These are phyloP conservation scores for Phlebiopsis flavidoalba DNA, from an alignment of 768 basidiomycete genomes.

Conservation along the genomic window DNA sequence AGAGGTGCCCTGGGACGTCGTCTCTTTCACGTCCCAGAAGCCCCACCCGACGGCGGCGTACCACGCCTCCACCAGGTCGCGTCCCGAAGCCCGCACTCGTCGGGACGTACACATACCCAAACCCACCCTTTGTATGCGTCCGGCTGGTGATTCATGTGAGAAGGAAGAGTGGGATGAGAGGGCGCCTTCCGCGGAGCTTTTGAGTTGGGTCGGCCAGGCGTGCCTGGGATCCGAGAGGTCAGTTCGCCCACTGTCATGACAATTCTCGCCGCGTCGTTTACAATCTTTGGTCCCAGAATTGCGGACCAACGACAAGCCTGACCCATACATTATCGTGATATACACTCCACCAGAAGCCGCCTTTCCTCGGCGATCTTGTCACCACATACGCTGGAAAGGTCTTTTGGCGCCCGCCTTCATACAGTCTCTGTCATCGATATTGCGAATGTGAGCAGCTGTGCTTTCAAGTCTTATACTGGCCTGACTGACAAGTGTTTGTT, in stretches of 20 bases:
- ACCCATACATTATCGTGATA: constrained; percentile 64
- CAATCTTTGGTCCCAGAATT: constrained; percentile 36
- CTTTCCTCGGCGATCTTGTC: constrained; percentile 38
- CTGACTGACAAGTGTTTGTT: background rate
- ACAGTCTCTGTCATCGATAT: constrained; percentile 42
- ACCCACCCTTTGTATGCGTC: constrained; percentile 25
- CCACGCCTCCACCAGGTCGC: constrained; percentile 15
- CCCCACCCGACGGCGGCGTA: constrained; percentile 7
- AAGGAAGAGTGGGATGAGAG: constrained; percentile 47
- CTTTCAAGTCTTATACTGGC: background rate
- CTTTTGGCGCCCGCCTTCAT: constrained; percentile 50
- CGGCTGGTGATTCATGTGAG: constrained; percentile 30
- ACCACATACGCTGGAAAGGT: constrained; percentile 60
- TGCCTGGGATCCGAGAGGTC: constrained; percentile 63
- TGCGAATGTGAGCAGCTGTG: constrained; percentile 32
- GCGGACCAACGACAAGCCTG: constrained; percentile 54
- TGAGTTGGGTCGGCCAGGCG: constrained; percentile 76
- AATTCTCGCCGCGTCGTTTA: background rate
- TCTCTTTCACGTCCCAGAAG: constrained; percentile 28
- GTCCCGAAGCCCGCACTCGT: constrained; percentile 20
- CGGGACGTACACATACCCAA: constrained; percentile 39
- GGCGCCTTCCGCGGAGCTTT: constrained; percentile 37
- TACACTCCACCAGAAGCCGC: constrained; percentile 51
- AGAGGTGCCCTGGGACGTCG: constrained; percentile 45
- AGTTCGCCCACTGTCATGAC: constrained; percentile 1